Base-by-base conservation (phyloP, 352 stramenopile species). In the Pythium vanterpoolii region DNA sequence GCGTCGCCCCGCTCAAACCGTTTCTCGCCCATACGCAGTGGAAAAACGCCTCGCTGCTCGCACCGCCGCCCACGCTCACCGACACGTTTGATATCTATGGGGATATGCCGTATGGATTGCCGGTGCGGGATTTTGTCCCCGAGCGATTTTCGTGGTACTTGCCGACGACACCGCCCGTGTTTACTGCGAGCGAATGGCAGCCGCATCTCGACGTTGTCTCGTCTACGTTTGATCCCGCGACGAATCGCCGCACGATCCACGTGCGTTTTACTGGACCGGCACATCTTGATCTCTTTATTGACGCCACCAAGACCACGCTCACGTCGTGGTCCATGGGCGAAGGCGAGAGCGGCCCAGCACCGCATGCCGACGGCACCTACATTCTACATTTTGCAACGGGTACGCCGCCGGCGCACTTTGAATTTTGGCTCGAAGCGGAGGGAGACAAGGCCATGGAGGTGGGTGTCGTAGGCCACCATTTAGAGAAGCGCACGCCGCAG, bases 341-440 rank as follows among this genome's bases (percentile, higher is more conserved):
- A 11, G 83, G 80, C 38, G 60, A 74, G n/a, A 81, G 81, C 26
- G 83, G 76, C 21, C 79, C 79, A 1, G 75, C 74, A 4, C 73
- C 66, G n/a, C 69, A 82, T 30, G 73, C 77, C 23, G 70, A 88
- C 48, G 83, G 86, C 54, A 76, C 73, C 18, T 93, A 93, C 55
- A 86, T 93, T 44, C 60, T 93, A 33, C 83, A 93, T 49, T 86
- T 92, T 46, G 77, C 76, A 45, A 86, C 73, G 8, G 83, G 83
- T 19, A 71, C 64, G 4, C 54, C 83, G 28, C 76, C 79, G 0
- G 71, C 79, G 8, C 76, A 55, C 10, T 90, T 89, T 46, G 74
- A 93, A 49, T 93, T 90, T 56, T 93, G 83, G 83, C 74, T 93
- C 62, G 83, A 93, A 56, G 78, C 77, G 0, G 73, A 79, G 63